Conservation (phyloP, 1,284 basidiomycete species). For the Ceratobasidium sp. region DNA sequence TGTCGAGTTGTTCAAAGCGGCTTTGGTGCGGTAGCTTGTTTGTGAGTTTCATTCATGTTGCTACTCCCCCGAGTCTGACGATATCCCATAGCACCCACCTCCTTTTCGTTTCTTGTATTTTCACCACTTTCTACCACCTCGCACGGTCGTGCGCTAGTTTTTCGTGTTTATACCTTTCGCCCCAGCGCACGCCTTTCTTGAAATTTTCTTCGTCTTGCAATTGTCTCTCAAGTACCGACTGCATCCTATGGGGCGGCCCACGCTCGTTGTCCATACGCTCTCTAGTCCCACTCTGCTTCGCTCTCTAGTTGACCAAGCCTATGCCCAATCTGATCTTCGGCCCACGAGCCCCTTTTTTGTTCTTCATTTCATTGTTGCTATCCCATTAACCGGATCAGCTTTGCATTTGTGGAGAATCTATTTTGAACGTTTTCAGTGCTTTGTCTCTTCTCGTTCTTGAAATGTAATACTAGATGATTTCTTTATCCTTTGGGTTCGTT, state of each 20-base stretch:
- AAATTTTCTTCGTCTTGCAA: neutral
- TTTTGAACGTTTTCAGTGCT: neutral
- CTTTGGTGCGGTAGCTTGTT: conserved; percentile 24
- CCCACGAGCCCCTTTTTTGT: neutral
- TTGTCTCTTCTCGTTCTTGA: neutral
- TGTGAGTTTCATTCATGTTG: neutral
- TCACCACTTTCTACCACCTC: conserved; percentile 22
- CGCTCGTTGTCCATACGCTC: conserved; percentile 31
- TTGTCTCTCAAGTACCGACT: neutral
- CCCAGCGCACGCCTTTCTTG: neutral
- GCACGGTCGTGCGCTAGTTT: conserved; percentile 30
- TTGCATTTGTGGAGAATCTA: neutral
- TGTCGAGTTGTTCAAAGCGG: conserved; percentile 39
- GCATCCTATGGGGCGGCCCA: conserved; percentile 20
- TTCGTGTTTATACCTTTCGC: neutral
- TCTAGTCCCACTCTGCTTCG: conserved; percentile 11
- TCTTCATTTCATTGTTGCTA: neutral
- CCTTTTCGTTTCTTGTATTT: conserved; percentile 21
- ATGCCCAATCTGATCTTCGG: conserved; percentile 20
- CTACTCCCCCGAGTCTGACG: neutral
- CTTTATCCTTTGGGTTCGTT: too few relatives aligned
- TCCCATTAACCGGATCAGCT: neutral
- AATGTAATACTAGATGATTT: too few relatives aligned
- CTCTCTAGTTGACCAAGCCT: conserved; percentile 13
- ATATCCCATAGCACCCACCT: neutral